Percentiles rank a stretch among this genome's conserved stretches.
Evolutionary conservation across 2,329 filamentous ascomycete species (phyloP).

Genomic region (Emydomyces testavorans): DNA sequence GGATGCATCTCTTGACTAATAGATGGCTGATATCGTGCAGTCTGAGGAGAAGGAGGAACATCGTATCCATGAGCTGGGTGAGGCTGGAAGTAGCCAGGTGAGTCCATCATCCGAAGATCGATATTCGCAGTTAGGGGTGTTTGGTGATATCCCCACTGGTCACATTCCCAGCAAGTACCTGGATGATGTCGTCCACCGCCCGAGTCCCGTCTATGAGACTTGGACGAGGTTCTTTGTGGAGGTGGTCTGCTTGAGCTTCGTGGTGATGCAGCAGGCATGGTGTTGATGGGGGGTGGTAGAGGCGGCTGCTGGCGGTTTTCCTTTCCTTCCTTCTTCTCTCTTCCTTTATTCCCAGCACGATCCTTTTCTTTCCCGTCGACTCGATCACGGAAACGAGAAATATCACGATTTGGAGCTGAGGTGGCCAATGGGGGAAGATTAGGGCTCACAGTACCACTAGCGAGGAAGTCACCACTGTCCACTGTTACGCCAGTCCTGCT

Average conservation of each 20-base stretch:
- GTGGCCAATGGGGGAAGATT: slow-evolving; percentile 30
- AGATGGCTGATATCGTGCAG: slow-evolving; percentile 22
- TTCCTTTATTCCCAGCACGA: slow-evolving; percentile 11
- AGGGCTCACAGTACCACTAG: slow-evolving; percentile 33
- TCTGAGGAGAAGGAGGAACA: slow-evolving; percentile 22
- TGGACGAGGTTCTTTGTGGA: slow-evolving; percentile 26
- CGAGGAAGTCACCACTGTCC: slow-evolving; percentile 42
- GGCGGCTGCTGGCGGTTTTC: slow-evolving; percentile 20
- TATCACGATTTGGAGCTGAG: slow-evolving; percentile 20
- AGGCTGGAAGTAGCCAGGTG: slow-evolving; percentile 18
- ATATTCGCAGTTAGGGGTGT: slow-evolving; percentile 15
- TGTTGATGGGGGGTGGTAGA: slow-evolving; percentile 23
- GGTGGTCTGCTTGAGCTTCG: slow-evolving; percentile 24
- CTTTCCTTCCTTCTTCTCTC: slow-evolving; percentile 13
- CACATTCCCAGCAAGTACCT: slow-evolving; percentile 28
- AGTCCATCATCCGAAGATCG: slow-evolving; percentile 26
- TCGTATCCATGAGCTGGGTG: slow-evolving; percentile 17
- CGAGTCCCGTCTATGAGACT: slow-evolving; percentile 26
- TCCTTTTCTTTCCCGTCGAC: slow-evolving; percentile 22
- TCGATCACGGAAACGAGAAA: slow-evolving; percentile 16
- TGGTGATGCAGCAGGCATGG: slow-evolving; percentile 28
- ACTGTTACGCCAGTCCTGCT: slow-evolving; percentile 46
- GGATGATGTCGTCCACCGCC: slow-evolving; percentile 17
- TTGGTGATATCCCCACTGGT: slow-evolving; percentile 27
- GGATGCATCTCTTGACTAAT: slow-evolving; percentile 26